These are phyloP conservation scores for Taiozyma sp. DNA, from an alignment of 1,139 yeast genomes.

Conservation along the genomic window DNA sequence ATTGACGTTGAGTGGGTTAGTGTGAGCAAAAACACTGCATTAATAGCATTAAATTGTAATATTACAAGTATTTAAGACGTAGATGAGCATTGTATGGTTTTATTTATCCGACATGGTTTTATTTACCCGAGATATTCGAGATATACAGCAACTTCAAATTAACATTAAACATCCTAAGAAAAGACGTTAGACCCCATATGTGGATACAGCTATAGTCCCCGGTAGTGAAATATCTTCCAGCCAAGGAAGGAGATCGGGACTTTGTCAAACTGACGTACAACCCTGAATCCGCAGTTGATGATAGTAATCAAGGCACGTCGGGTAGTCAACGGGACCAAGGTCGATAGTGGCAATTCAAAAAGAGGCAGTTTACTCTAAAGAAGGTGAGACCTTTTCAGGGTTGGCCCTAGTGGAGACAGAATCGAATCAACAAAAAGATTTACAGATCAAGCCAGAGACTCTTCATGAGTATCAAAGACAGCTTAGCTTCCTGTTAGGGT, in stretches of 20 bases:
- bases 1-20: slow-evolving; percentile 49
- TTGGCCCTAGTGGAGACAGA: neutral
- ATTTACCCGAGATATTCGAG: neutral
- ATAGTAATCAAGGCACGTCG: neutral
- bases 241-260: neutral
- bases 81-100: neutral
- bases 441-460: neutral
- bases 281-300: neutral
- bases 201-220: too few relatives aligned
- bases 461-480: neutral
- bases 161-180: neutral
- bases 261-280: neutral
- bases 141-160: neutral
- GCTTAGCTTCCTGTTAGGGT: neutral
- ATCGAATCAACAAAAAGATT: neutral
- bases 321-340: neutral
- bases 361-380: neutral
- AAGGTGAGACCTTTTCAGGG: neutral
- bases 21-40: slow-evolving; percentile 17
- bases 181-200: too few relatives aligned
- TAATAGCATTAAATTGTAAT: neutral
- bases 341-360: neutral
- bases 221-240: neutral
- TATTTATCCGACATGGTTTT: neutral
- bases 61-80: neutral